Conservation (phyloP, 1,284 basidiomycete genomes). For the Mrakiaceae sp. region DNA sequence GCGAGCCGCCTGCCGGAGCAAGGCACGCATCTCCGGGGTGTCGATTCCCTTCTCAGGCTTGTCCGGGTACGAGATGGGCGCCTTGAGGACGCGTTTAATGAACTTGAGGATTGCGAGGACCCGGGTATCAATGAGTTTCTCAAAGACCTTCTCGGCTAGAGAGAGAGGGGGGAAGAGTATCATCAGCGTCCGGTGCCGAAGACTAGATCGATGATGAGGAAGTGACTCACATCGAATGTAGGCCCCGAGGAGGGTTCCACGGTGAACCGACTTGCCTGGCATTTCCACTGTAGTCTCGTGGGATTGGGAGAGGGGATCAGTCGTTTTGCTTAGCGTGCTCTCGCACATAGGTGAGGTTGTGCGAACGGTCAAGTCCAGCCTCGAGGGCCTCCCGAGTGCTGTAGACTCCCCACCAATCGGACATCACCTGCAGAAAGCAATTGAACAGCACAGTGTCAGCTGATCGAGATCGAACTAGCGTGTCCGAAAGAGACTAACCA, state of each 20-base stretch:
- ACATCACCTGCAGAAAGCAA: background rate
- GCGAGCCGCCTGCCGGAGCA: constrained; percentile 52
- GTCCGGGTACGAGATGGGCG: background rate
- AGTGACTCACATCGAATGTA: background rate
- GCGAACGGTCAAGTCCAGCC: too few species aligned
- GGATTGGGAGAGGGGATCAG: too few species aligned
- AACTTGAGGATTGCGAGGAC: background rate
- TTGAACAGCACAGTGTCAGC: background rate
- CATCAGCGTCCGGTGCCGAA: too few species aligned
- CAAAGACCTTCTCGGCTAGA: background rate
- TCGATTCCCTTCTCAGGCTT: constrained; percentile 35
- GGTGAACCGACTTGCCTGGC: background rate
- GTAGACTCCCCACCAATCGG: background rate
- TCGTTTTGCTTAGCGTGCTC: too few species aligned
- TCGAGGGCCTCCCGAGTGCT: too few species aligned
- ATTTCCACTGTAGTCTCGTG: background rate
- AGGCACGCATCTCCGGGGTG: constrained; percentile 37
- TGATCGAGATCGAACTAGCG: too few species aligned
- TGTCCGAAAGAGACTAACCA: constrained; percentile 25
- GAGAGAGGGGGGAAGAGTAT: background rate
- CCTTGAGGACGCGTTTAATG: background rate
- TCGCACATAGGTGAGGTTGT: too few species aligned
- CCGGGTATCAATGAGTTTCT: background rate
- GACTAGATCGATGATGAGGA: background rate
- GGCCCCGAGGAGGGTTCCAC: background rate